Conservation (phyloP, 306 rosid genomes). For the Prunus mongolica region DNA sequence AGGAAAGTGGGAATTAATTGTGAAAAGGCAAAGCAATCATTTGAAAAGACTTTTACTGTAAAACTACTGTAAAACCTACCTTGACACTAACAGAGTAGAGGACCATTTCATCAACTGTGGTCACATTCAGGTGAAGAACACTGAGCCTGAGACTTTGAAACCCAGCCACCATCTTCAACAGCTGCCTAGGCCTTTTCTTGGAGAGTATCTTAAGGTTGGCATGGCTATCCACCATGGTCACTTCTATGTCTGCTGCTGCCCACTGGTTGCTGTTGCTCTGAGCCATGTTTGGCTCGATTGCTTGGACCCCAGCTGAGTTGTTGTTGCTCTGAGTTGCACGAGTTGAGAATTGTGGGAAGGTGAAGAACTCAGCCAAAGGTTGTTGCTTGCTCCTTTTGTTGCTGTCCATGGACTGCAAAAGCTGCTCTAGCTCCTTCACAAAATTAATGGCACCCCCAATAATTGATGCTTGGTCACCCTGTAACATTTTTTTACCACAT, state of each 20-base stretch:
- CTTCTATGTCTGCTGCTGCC: conserved; percentile 78
- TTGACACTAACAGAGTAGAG: conserved; percentile 78
- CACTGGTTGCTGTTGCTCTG: conserved; percentile 24
- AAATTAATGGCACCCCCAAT: conserved; percentile 94
- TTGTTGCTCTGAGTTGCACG: conserved; percentile 25
- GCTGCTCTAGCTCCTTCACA: conserved; percentile 83
- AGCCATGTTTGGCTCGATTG: conserved; percentile 36
- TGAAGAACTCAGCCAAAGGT: conserved; percentile 68
- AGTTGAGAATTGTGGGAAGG: conserved; percentile 77
- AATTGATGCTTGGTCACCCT: conserved; percentile 97
- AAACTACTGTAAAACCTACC: conserved; percentile 28
- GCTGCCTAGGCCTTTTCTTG: conserved; percentile 47
- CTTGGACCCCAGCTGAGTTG: not conserved
- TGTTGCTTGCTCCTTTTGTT: conserved; percentile 28
- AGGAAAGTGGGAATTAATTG: not conserved
- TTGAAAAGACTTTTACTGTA: not conserved
- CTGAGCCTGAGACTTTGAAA: conserved; percentile 56
- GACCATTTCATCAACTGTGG: conserved; percentile 54
- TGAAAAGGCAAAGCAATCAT: not conserved
- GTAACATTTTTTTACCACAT: not conserved
- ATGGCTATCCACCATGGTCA: conserved; percentile 78
- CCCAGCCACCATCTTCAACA: conserved; percentile 59
- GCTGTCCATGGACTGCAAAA: conserved; percentile 57
- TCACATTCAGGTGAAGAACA: conserved; percentile 81
- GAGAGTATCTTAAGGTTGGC: conserved; percentile 75